Conservation (phyloP, 2,329 filamentous ascomycete species). For the Colletotrichum salicis region DNA sequence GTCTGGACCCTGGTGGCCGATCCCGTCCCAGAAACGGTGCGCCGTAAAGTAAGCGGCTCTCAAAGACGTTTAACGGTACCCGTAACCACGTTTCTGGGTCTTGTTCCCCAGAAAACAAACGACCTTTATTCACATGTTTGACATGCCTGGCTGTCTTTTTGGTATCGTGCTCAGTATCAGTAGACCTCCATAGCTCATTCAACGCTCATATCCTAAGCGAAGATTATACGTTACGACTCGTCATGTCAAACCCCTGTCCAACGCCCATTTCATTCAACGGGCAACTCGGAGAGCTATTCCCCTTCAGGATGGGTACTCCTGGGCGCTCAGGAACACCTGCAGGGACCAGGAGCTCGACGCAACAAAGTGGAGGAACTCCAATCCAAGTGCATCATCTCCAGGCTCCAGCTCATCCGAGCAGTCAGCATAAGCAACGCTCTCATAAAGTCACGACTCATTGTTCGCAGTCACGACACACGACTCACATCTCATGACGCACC, state of each 20-base stretch:
- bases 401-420: background rate
- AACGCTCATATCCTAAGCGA: conserved; percentile 21
- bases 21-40: background rate
- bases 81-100: background rate
- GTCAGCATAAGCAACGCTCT: too few species aligned
- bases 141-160: background rate
- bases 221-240: conserved; percentile 25
- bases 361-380: conserved; percentile 2
- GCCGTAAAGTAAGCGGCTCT: background rate
- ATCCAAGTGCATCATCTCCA: background rate
- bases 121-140: background rate
- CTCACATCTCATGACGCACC: background rate
- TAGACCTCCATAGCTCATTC: conserved; percentile 12
- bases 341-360: conserved; percentile 12
- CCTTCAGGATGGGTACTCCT: background rate
- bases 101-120: background rate
- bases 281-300: background rate
- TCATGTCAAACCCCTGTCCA: conserved; percentile 15
- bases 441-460: too few species aligned
- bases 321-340: background rate
- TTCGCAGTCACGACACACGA: too few species aligned
- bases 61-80: background rate
- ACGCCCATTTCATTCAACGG: background rate
- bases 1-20: background rate
- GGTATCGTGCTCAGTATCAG: background rate